Evolutionary conservation across 768 basidiomycete genomes (phyloP).

Genomic region (Hirschioporus abietinus): DNA sequence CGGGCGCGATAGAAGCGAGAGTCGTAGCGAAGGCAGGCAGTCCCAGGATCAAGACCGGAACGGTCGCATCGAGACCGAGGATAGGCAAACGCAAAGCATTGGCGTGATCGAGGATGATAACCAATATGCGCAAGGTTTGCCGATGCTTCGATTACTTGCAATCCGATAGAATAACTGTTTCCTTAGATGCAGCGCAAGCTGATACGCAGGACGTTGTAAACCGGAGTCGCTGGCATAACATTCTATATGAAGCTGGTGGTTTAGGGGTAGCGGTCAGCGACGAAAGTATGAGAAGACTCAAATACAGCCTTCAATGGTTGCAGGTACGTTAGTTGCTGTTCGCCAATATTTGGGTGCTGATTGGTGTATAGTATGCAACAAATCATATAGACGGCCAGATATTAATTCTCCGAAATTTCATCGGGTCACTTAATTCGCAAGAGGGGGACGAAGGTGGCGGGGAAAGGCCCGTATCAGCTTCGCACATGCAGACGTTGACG

Average conservation of each 20-base stretch:
- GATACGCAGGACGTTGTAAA: conserved; percentile 48
- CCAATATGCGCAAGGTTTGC: conserved; percentile 21
- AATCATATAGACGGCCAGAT: conserved; percentile 86
- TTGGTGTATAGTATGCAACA: conserved; percentile 65
- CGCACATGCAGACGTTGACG: conserved; percentile 61
- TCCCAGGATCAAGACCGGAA: neutral
- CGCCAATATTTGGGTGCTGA: conserved; percentile 3
- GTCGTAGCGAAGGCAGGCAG: neutral
- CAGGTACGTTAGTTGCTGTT: conserved; percentile 44
- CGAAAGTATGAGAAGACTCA: conserved; percentile 81
- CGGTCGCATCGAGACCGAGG: neutral
- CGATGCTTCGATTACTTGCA: neutral
- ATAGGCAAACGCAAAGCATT: conserved; percentile 18
- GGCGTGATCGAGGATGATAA: conserved; percentile 16
- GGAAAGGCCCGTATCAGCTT: conserved; percentile 5
- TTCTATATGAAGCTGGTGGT: conserved; percentile 82
- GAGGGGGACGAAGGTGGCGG: conserved; percentile 16
- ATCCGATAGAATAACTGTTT: neutral
- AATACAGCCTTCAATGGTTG: conserved; percentile 85
- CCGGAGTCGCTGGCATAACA: conserved; percentile 81
- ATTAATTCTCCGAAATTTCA: conserved; percentile 77
- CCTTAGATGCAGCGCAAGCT: neutral
- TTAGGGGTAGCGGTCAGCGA: conserved; percentile 85
- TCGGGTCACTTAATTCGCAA: conserved; percentile 51
- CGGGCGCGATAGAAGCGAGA: conserved; percentile 10